Base-by-base conservation (phyloP, 1,139 yeast genomes). In the Kodamaea plutei region DNA sequence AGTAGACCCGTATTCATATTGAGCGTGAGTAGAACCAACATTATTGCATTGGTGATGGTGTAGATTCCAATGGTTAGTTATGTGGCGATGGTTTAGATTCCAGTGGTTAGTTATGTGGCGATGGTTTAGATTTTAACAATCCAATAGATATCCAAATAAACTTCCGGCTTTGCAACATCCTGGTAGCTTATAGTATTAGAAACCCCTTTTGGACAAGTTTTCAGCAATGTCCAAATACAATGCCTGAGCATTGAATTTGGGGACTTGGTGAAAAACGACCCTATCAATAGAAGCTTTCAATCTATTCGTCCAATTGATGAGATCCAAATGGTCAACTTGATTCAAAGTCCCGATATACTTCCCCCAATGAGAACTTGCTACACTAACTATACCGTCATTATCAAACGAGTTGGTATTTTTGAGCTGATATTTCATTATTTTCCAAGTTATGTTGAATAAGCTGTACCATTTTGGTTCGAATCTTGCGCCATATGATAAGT, bases 341-440 rank as follows among this genome's bases (percentile, higher is more conserved):
- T 77, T 77, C 25, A 88, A 54, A 0, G 93, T 83, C 0, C 96
- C 96, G 42, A 79, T 48, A 52, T 84, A 85, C 24, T 73, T 59
- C 0, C 96, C 96, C 96, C 96, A 88, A 47, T 72, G 73, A 2
- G 94, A 66, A 37, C 94, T 83, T 23, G 66, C 64, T 1, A 85
- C 83, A 39, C 91, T 80, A 2, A 88, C 95, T 58, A 88, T 56
- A 0, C 96, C 96, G 58, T 88, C 96, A 52, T 85, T 88, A 20
- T 74, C 80, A 20, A 33, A 35, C 4, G 29, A 30, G 16, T 35
- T 28, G n/a, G 49, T 49, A 7, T 20, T 28, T 12, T 18, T 7
- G 24, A 25, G 25, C 23, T 39, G 30, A 17, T 33, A 27, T 12
- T 34, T 33, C 23, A 85, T 72, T 3, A 83, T 62, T 23, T 61